These are phyloP conservation scores for Talaromyces sp. DNA, from an alignment of 2,329 filamentous ascomycete genomes.

Conservation along the genomic window DNA sequence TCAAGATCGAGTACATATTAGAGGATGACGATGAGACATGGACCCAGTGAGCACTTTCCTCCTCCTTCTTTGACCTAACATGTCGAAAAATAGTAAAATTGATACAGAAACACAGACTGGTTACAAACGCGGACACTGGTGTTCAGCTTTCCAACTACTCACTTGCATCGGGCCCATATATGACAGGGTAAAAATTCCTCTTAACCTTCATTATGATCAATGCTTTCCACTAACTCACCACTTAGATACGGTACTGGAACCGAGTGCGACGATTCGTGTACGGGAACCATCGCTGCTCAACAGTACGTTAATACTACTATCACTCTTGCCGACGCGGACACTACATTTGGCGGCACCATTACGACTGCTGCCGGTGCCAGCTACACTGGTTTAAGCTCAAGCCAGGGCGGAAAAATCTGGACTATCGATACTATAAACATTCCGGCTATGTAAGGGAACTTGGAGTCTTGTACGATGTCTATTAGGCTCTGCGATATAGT, in stretches of 20 bases:
- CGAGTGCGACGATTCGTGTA: not conserved
- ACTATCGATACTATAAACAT: not conserved
- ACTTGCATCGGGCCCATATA: not conserved
- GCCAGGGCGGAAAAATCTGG: too few relatives aligned
- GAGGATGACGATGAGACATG: not conserved
- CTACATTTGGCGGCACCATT: not conserved
- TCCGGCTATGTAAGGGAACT: not conserved
- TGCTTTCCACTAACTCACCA: not conserved
- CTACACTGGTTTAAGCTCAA: too few relatives aligned
- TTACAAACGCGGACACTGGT: not conserved
- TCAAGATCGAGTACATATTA: not conserved
- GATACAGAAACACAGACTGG: not conserved
- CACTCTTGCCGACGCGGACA: not conserved
- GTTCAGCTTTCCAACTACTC: not conserved
- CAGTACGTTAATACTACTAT: not conserved
- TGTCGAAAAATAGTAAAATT: not conserved
- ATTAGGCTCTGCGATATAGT: not conserved
- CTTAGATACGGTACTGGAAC: not conserved
- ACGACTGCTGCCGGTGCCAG: not conserved
- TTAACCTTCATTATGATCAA: not conserved
- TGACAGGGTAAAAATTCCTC: not conserved
- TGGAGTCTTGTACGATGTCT: not conserved
- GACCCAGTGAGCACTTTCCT: not conserved
- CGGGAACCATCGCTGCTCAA: not conserved
- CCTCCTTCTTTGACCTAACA: not conserved